Conservation (phyloP, 2,329 filamentous ascomycete genomes). For the Colletotrichum siamense region DNA sequence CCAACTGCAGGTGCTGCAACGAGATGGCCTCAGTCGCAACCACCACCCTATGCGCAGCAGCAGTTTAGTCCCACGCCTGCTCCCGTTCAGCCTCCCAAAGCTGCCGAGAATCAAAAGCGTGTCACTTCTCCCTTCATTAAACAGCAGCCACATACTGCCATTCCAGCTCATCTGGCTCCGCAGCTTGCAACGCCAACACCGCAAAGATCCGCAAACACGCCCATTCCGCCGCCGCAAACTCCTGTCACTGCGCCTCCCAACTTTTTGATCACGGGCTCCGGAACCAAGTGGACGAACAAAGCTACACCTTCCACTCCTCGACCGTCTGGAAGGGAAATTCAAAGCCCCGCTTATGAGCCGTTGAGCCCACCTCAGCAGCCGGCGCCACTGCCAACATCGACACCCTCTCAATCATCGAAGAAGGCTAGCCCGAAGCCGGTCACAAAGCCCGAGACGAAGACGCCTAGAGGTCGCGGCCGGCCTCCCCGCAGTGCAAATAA, state of each 20-base stretch:
- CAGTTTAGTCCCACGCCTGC: conserved; percentile 27
- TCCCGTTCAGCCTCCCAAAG: conserved; percentile 21
- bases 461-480: conserved; percentile 38
- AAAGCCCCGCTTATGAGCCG: conserved; percentile 63
- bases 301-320: conserved; percentile 65
- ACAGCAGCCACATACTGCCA: conserved; percentile 40
- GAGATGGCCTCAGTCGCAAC: conserved; percentile 36
- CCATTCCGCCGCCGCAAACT: conserved; percentile 36
- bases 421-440: conserved; percentile 41
- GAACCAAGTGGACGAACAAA: conserved; percentile 64
- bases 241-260: conserved; percentile 30
- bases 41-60: conserved; percentile 29
- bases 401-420: conserved; percentile 34
- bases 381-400: conserved; percentile 39
- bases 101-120: conserved; percentile 33
- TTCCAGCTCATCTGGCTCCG: conserved; percentile 48
- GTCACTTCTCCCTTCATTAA: conserved; percentile 31
- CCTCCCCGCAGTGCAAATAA: conserved; percentile 42
- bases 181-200: conserved; percentile 37
- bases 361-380: conserved; percentile 58
- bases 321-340: conserved; percentile 39
- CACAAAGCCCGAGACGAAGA: conserved; percentile 29
- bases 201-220: conserved; percentile 35
- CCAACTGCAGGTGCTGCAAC: conserved; percentile 31
- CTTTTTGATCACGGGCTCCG: conserved; percentile 41